Conservation (phyloP, 148 eudicot genomes). For the Arbutus unedo region DNA sequence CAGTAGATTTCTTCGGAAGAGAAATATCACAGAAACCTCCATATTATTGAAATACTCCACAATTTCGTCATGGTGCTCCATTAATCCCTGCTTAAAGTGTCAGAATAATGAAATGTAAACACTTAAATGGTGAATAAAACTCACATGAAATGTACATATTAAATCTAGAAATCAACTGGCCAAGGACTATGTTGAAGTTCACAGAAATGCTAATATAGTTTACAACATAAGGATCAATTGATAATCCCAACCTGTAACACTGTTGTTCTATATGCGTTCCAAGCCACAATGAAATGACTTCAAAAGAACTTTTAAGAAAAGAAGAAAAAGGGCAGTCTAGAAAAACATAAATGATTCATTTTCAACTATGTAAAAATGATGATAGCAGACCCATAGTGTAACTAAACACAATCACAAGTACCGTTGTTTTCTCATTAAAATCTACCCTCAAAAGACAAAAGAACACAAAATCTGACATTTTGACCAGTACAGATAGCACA, state of each 20-base stretch:
- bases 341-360: background rate
- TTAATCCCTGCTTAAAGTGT: conserved; percentile 52
- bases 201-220: background rate
- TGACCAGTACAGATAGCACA: background rate
- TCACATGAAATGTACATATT: background rate
- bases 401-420: background rate
- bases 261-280: background rate
- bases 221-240: background rate
- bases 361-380: background rate
- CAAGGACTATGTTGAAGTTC: background rate
- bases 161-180: background rate
- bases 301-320: background rate
- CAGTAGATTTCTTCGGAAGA: conserved; percentile 78
- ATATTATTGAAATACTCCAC: conserved; percentile 59
- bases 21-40: conserved; percentile 72
- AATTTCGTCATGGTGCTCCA: conserved; percentile 68
- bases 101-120: background rate
- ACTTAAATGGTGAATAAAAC: background rate
- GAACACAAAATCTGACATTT: background rate
- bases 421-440: background rate
- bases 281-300: background rate
- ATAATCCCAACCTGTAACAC: background rate
- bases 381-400: background rate
- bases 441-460: background rate
- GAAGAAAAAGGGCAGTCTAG: background rate